A percentile compares a stretch with the other conserved stretches of the same genome.
Evolutionary conservation across 2,329 filamentous ascomycete genomes (phyloP).

Genomic region (Zarea fungicola): DNA sequence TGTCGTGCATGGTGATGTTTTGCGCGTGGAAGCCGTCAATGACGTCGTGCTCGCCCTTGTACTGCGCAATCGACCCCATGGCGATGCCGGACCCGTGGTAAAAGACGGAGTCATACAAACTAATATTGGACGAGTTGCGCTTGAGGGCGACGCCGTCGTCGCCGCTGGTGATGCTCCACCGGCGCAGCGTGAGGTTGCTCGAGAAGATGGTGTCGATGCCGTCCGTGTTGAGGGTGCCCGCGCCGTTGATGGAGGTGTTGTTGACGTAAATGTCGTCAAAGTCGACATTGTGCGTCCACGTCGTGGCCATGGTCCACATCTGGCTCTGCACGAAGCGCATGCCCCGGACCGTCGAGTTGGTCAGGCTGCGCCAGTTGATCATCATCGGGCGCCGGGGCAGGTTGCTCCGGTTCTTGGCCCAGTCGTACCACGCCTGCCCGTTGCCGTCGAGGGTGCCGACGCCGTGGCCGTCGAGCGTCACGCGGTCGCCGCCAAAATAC

Average conservation of each 20-base stretch:
- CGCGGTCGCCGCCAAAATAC: conserved; percentile 47
- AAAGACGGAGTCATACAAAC: conserved; percentile 43
- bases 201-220: conserved; percentile 48
- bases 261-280: conserved; percentile 50
- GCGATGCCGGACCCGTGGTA: conserved; percentile 48
- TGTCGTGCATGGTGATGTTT: conserved; percentile 42
- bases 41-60: conserved; percentile 40
- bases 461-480: conserved; percentile 45
- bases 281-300: conserved; percentile 39
- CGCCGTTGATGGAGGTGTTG: conserved; percentile 34
- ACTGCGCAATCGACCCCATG: conserved; percentile 54
- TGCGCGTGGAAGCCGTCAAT: conserved; percentile 44
- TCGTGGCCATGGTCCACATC: conserved; percentile 56
- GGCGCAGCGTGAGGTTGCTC: conserved; percentile 44
- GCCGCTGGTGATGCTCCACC: conserved; percentile 46
- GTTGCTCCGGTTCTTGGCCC: conserved; percentile 38
- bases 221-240: conserved; percentile 35
- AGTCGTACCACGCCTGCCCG: conserved; percentile 55
- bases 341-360: conserved; percentile 42
- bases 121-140: conserved; percentile 51
- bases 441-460: conserved; percentile 53
- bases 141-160: conserved; percentile 52
- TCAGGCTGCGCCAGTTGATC: conserved; percentile 39
- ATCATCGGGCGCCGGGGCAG: conserved; percentile 47
- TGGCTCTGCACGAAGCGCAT: conserved; percentile 51